phyloP scores from a whole-genome alignment of 2,329 filamentous ascomycete species.

The Davidsoniella eucalypti region DNA sequence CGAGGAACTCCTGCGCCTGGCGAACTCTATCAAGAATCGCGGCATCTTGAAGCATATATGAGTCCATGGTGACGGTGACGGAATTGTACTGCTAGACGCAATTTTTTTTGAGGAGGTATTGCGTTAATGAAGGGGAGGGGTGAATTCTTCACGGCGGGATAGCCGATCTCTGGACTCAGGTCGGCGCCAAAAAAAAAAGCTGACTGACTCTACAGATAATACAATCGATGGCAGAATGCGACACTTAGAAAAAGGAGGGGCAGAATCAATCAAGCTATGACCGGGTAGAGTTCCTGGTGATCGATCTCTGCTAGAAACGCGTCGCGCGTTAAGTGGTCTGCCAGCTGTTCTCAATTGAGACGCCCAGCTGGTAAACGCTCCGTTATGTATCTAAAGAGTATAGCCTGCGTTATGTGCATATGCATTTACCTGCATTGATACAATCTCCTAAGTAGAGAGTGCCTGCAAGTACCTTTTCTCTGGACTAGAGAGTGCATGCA shows the following conservation, averaged over 20 bases:
- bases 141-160: background rate
- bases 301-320: background rate
- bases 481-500: too few species aligned
- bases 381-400: background rate
- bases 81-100: background rate
- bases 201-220: too few species aligned
- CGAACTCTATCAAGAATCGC: constrained; percentile 70
- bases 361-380: too few species aligned
- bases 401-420: background rate
- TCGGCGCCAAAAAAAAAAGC: background rate
- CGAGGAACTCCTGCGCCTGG: constrained; percentile 80
- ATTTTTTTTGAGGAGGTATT: background rate
- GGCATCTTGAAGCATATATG: constrained; percentile 64
- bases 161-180: too few species aligned
- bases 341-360: background rate
- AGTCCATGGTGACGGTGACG: constrained; percentile 43
- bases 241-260: constrained; percentile 8
- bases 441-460: too few species aligned
- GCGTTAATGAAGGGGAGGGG: background rate
- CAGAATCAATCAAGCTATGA: background rate
- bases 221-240: background rate
- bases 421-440: too few species aligned
- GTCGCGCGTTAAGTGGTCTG: constrained; percentile 13
- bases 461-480: too few species aligned
- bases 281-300: background rate